Percentiles rank a stretch among this genome's conserved stretches.
phyloP scores from a whole-genome alignment of 768 basidiomycete species.

The Lentinula sp. region DNA sequence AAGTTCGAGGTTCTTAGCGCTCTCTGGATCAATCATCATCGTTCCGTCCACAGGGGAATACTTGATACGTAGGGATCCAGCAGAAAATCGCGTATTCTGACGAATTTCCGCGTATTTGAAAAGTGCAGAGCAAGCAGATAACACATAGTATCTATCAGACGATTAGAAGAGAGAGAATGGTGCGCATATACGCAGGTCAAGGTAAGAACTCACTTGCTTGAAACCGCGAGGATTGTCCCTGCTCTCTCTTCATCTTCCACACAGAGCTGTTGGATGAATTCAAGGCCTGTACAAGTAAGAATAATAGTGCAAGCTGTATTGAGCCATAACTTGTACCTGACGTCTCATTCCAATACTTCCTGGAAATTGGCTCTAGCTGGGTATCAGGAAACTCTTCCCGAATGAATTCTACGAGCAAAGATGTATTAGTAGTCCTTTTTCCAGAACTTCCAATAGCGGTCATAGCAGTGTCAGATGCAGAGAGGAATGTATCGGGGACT shows the following conservation, averaged over 20 bases:
- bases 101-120: conserved; percentile 79
- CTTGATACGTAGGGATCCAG: conserved; percentile 64
- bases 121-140: conserved; percentile 80
- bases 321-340: conserved; percentile 41
- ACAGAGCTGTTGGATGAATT: conserved; percentile 73
- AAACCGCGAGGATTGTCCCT: conserved; percentile 69
- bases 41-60: conserved; percentile 84
- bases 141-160: conserved; percentile 72
- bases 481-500: conserved; percentile 78
- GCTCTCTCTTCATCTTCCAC: conserved; percentile 80
- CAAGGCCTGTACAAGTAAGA: conserved; percentile 46
- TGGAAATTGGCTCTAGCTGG: conserved; percentile 61
- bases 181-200: conserved; percentile 20
- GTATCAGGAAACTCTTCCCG: conserved; percentile 67
- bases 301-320: neutral
- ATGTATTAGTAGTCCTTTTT: conserved; percentile 41
- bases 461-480: conserved; percentile 43
- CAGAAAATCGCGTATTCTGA: conserved; percentile 65
- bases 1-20: conserved; percentile 83
- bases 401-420: conserved; percentile 67
- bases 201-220: conserved; percentile 57
- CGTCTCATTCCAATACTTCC: conserved; percentile 84
- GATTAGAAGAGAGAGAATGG: neutral
- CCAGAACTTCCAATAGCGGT: conserved; percentile 25
- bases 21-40: conserved; percentile 92